Evolutionary conservation across 2,329 filamentous ascomycete genomes (phyloP).

Genomic region (Epichloe sp.): DNA sequence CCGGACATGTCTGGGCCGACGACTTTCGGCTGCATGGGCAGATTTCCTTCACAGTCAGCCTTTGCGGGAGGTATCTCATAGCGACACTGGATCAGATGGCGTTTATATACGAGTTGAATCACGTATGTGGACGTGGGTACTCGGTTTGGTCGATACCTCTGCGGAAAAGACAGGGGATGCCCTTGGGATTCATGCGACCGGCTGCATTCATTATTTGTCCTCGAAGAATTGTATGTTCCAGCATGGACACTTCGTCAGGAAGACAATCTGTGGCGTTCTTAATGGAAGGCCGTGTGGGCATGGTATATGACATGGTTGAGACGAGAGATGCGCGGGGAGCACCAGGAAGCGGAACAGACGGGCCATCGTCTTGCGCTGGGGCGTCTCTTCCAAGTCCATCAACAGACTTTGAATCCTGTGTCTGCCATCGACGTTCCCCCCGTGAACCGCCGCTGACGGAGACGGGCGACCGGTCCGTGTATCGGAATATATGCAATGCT

Average conservation of each 20-base stretch:
- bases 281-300: constrained; percentile 44
- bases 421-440: constrained; percentile 13
- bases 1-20: constrained; percentile 9
- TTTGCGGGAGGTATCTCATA: constrained; percentile 44
- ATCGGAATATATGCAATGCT: constrained; percentile 40
- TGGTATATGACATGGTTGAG: constrained; percentile 41
- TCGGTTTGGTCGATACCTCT: constrained; percentile 15
- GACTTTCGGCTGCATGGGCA: constrained; percentile 13
- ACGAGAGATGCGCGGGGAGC: constrained; percentile 6
- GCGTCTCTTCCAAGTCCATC: not conserved
- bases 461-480: constrained; percentile 17
- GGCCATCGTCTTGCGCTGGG: not conserved
- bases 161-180: constrained; percentile 11
- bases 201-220: constrained; percentile 44
- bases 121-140: constrained; percentile 19
- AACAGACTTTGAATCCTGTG: constrained; percentile 7
- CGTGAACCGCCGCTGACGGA: constrained; percentile 17
- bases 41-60: constrained; percentile 37
- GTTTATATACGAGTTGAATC: constrained; percentile 37
- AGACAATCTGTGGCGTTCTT: constrained; percentile 44
- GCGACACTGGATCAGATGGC: constrained; percentile 40
- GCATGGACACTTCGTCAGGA: constrained; percentile 47
- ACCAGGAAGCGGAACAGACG: constrained; percentile 1
- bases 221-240: constrained; percentile 41
- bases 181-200: constrained; percentile 22